Evolutionary conservation across 129 eudicot genomes (phyloP), one percentile per base, ranked within the genome.

Genomic region (Flaveria brownii): DNA sequence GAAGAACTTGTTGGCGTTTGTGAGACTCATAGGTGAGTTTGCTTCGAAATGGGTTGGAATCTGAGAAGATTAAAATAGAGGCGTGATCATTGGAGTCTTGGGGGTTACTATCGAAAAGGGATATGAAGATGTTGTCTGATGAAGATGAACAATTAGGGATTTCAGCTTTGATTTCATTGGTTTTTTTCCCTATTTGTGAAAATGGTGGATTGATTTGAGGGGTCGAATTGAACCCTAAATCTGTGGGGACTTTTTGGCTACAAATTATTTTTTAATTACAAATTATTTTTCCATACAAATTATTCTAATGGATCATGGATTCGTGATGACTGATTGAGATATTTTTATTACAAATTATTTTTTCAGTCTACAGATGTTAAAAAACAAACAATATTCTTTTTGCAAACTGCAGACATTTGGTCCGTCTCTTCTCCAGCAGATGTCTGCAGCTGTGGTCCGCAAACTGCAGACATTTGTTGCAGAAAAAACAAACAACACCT

Each of bases 61-160:
- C 87, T 1, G 98, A 91, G 75, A 94, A 94, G 57, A 94, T 80
- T 41, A 92, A 88, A 70, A 30, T 68, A n/a, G 85, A 39, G 63
- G 86, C 2, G 18, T 22, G 84, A 71, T 68, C 54, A 20, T 60
- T 72, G 65, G 75, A 25, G 23, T 79, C 84, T 41, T 78, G 78
- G 55, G 45, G 57, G 42, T 41, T 87, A 33, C 59, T 82, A 9
- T 91, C 96, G 49, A 94, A 94, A 10, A 94, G 86, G 81, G 96
- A 67, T 80, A 75, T 83, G 86, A 91, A 89, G 23, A 94, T 78
- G 68, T 73, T 84, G 55, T 55, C 39, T 16, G 96, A 82, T 75
- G 87, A 46, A 62, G 80, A 17, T 52, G 79, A 23, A 49, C 82
- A 15, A 72, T 77, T 81, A 11, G 82, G 2, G 41, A 36, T 36